A percentile compares a stretch with the other conserved stretches of the same genome.
phyloP scores from a whole-genome alignment of 768 basidiomycete genomes.

The Russula sp. region DNA sequence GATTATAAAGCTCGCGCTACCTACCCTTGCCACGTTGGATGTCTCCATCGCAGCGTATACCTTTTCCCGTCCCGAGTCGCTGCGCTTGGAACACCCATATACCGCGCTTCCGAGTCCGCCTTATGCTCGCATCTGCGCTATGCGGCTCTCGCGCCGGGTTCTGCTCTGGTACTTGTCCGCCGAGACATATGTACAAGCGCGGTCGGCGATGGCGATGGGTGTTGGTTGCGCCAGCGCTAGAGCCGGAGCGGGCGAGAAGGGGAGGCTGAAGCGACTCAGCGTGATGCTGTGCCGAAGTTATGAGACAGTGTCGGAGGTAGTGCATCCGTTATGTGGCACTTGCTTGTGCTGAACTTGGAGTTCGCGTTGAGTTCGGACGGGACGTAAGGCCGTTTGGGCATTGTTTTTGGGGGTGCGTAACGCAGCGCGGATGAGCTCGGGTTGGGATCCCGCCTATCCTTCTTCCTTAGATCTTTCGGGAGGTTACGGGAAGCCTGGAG shows the following conservation, averaged over 20 bases:
- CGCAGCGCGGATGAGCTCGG: too few relatives aligned
- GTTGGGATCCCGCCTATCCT: too few relatives aligned
- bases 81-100: slow-evolving; percentile 56
- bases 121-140: too few relatives aligned
- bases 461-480: too few relatives aligned
- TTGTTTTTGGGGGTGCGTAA: too few relatives aligned
- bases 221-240: slow-evolving; percentile 37
- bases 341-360: slow-evolving; percentile 60
- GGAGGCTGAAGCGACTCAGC: slow-evolving; percentile 42
- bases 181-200: slow-evolving; percentile 44
- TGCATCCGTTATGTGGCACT: slow-evolving; percentile 56
- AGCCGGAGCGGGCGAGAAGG: slow-evolving; percentile 46
- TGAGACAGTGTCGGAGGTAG: slow-evolving; percentile 47
- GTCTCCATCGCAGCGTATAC: slow-evolving; percentile 35
- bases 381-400: slow-evolving; percentile 50
- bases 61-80: slow-evolving; percentile 47
- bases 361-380: slow-evolving; percentile 50
- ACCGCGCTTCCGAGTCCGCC: slow-evolving; percentile 36
- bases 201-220: neutral
- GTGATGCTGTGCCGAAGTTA: slow-evolving; percentile 46
- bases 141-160: slow-evolving; percentile 49
- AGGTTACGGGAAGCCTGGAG: too few relatives aligned
- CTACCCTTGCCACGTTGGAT: slow-evolving; percentile 48
- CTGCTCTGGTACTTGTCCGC: slow-evolving; percentile 55
- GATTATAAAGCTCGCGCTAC: slow-evolving; percentile 45